A percentile compares a stretch with the other conserved stretches of the same genome.
These are phyloP conservation scores for Diospyros lotus DNA, from an alignment of 148 eudicot species.

Conservation along the genomic window DNA sequence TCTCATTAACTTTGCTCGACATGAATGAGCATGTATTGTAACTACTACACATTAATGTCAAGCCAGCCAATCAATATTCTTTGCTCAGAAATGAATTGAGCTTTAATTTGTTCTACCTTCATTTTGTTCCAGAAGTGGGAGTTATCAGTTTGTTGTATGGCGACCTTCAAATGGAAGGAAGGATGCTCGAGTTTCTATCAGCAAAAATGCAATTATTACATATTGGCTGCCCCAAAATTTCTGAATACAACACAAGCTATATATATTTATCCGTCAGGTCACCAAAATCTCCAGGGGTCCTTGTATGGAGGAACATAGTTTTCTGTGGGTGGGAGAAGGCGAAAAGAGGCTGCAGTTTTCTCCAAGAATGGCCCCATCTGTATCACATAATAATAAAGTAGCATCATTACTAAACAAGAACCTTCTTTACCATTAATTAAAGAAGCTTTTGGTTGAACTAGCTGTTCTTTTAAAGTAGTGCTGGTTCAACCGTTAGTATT, in stretches of 20 bases:
- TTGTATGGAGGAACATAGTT: constrained; percentile 54
- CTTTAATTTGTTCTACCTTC: background rate
- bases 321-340: constrained; percentile 73
- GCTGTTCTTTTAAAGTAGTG: too few species aligned
- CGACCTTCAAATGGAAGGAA: too few species aligned
- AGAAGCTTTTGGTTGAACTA: too few species aligned
- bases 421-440: too few species aligned
- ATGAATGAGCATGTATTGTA: constrained; percentile 16
- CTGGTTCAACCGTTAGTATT: too few species aligned
- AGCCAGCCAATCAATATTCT: constrained; percentile 1
- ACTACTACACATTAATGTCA: background rate
- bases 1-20: constrained; percentile 13
- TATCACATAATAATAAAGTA: background rate
- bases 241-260: too few species aligned
- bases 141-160: too few species aligned
- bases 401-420: background rate
- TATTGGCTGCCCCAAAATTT: too few species aligned
- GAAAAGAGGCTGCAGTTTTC: constrained; percentile 63
- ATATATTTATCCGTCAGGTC: constrained; percentile 16
- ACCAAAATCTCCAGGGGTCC: constrained; percentile 72
- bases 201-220: too few species aligned
- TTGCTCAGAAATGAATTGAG: constrained; percentile 2
- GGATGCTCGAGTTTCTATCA: too few species aligned
- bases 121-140: too few species aligned
- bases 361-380: constrained; percentile 88